Evolutionary conservation across 352 stramenopile species (phyloP).

Genomic region (Phytopythium ostracodes): DNA sequence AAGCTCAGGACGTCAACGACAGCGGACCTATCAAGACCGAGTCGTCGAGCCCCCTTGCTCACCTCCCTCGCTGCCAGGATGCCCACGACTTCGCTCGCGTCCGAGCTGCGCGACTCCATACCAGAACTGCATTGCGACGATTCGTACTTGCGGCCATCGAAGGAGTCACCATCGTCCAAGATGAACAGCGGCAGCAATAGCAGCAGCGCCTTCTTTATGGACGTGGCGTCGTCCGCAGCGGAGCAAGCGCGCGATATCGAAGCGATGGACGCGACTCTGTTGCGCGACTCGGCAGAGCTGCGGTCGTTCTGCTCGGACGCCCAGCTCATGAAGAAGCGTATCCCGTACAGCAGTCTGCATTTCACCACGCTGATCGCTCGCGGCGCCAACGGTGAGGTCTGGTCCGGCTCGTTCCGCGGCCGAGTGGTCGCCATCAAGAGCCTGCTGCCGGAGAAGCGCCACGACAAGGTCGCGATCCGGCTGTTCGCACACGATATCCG

Average conservation of each 20-base stretch:
- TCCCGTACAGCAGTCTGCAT: constrained; percentile 31
- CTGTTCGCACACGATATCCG: constrained; percentile 54
- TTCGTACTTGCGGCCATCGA: background rate
- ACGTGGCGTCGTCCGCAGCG: background rate
- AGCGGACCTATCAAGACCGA: background rate
- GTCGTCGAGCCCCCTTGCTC: background rate
- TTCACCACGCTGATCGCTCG: constrained; percentile 40
- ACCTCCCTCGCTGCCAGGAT: background rate
- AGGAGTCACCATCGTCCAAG: background rate
- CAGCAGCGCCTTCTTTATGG: background rate
- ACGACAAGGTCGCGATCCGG: constrained; percentile 32
- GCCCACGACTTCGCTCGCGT: background rate
- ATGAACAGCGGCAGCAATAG: background rate
- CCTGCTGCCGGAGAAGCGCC: constrained; percentile 42
- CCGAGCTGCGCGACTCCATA: background rate
- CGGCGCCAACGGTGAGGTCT: constrained; percentile 61
- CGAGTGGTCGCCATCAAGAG: constrained; percentile 59
- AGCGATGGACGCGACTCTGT: background rate
- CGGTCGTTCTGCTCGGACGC: constrained; percentile 30
- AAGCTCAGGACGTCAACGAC: background rate
- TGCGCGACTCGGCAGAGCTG: constrained; percentile 26
- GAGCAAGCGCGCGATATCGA: background rate
- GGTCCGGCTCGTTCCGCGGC: constrained; percentile 32
- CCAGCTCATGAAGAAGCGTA: constrained; percentile 43
- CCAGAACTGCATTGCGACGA: background rate